Evolutionary conservation across 495 filamentous ascomycete species (phyloP).

Genomic region (Opeltia flavorubescens): DNA sequence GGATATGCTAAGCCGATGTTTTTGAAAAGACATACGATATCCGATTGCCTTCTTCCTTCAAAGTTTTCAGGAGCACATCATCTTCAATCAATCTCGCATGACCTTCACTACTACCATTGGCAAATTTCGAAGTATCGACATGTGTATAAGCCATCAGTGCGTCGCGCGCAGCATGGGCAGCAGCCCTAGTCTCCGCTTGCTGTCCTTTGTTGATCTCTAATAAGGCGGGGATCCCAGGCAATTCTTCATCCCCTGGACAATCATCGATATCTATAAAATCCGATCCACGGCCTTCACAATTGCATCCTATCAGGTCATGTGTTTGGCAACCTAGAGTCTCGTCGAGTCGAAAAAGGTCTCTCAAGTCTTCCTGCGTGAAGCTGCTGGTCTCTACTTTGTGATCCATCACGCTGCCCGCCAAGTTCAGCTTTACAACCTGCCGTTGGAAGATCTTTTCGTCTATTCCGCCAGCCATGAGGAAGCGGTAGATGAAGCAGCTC

Average conservation of each 20-base stretch:
- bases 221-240: slow-evolving; percentile 27
- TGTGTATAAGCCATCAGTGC: slow-evolving; percentile 55
- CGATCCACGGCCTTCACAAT: slow-evolving; percentile 45
- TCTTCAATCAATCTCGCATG: slow-evolving; percentile 40
- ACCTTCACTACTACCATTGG: slow-evolving; percentile 15
- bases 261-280: slow-evolving; percentile 8
- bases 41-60: slow-evolving; percentile 45
- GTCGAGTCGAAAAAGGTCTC: slow-evolving; percentile 59
- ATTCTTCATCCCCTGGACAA: slow-evolving; percentile 27
- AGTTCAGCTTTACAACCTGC: slow-evolving; percentile 61
- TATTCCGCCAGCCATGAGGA: slow-evolving; percentile 56
- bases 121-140: slow-evolving; percentile 37
- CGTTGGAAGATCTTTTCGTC: slow-evolving; percentile 79
- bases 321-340: slow-evolving; percentile 45
- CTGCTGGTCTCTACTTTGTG: slow-evolving; percentile 39
- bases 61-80: slow-evolving; percentile 41
- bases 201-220: slow-evolving; percentile 49
- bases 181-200: slow-evolving; percentile 32
- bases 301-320: slow-evolving; percentile 56
- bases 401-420: slow-evolving; percentile 55
- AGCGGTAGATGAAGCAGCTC: slow-evolving; percentile 58
- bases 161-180: neutral
- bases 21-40: slow-evolving; percentile 61
- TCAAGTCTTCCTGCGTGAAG: slow-evolving; percentile 56
- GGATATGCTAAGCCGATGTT: slow-evolving; percentile 17